Evolutionary conservation across 805 yeast species (phyloP).

Genomic region (Helenozyma rhizophorensis): DNA sequence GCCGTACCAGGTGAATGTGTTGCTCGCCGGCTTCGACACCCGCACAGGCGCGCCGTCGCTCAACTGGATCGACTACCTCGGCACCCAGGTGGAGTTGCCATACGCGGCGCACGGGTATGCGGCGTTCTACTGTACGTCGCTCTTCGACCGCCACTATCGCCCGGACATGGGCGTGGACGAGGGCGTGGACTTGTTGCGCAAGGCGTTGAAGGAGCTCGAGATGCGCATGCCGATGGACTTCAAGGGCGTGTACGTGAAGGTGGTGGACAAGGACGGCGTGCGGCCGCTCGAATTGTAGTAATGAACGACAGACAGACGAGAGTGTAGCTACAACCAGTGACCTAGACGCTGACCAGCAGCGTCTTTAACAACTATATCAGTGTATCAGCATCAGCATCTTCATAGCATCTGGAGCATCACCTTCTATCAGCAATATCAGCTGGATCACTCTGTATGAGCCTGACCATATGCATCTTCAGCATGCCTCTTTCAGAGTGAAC

Average conservation of each 20-base stretch:
- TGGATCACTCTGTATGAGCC: too few relatives aligned
- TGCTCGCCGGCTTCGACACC: conserved; percentile 78
- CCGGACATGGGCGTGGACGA: conserved; percentile 70
- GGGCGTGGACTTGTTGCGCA: conserved; percentile 68
- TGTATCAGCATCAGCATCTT: too few relatives aligned
- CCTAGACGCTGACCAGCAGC: not conserved
- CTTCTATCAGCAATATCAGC: too few relatives aligned
- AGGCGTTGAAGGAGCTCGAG: conserved; percentile 74
- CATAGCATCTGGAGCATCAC: too few relatives aligned
- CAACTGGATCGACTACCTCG: conserved; percentile 90
- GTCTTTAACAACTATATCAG: not conserved
- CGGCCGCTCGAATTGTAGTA: conserved; percentile 32
- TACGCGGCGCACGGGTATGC: conserved; percentile 99
- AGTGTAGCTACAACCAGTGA: not conserved
- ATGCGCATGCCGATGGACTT: conserved; percentile 90
- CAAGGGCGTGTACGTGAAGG: conserved; percentile 75
- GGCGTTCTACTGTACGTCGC: conserved; percentile 88
- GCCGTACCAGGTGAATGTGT: conserved; percentile 91
- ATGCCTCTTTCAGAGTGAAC: too few relatives aligned
- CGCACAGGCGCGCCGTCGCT: conserved; percentile 58
- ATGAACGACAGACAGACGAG: too few relatives aligned
- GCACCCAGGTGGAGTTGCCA: conserved; percentile 86
- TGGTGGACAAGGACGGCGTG: conserved; percentile 61
- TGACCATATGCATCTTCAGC: too few relatives aligned
- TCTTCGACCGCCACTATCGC: conserved; percentile 86